These are phyloP conservation scores for Candolleomyces aberdarensis DNA, from an alignment of 768 basidiomycete species.

Conservation along the genomic window DNA sequence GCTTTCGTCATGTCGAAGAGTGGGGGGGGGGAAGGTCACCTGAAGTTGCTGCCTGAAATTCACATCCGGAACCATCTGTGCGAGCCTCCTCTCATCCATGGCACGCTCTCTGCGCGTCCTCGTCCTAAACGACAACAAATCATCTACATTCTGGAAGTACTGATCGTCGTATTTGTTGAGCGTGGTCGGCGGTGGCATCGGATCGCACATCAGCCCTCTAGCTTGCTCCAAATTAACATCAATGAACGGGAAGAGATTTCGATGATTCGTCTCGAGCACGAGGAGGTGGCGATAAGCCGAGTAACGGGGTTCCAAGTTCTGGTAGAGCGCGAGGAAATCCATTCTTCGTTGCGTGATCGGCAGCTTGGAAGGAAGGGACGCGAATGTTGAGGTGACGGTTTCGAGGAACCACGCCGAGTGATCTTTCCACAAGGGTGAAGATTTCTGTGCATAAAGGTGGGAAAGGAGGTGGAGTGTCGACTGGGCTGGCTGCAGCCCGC, in stretches of 20 bases:
- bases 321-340: constrained; percentile 38
- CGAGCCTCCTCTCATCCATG: constrained; percentile 50
- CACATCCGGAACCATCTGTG: constrained; percentile 55
- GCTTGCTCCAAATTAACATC: constrained; percentile 51
- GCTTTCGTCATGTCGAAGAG: background rate
- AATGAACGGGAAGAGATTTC: constrained; percentile 66
- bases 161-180: constrained; percentile 60
- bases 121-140: constrained; percentile 36
- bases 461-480: constrained; percentile 74
- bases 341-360: constrained; percentile 29
- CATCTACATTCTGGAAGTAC: constrained; percentile 74
- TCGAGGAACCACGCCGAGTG: constrained; percentile 65
- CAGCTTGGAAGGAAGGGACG: constrained; percentile 32
- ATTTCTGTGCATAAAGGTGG: constrained; percentile 83
- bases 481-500: constrained; percentile 37
- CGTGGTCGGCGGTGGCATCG: constrained; percentile 69
- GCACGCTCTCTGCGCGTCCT: constrained; percentile 41
- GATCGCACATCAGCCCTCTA: constrained; percentile 76
- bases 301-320: constrained; percentile 36
- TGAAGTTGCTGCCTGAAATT: constrained; percentile 56
- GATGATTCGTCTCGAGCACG: constrained; percentile 64
- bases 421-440: constrained; percentile 80
- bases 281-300: constrained; percentile 74
- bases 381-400: constrained; percentile 47
- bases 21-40: constrained; percentile 23